Evolutionary conservation across 1,284 basidiomycete genomes (phyloP).

Genomic region (Nidula niveotomentosa): DNA sequence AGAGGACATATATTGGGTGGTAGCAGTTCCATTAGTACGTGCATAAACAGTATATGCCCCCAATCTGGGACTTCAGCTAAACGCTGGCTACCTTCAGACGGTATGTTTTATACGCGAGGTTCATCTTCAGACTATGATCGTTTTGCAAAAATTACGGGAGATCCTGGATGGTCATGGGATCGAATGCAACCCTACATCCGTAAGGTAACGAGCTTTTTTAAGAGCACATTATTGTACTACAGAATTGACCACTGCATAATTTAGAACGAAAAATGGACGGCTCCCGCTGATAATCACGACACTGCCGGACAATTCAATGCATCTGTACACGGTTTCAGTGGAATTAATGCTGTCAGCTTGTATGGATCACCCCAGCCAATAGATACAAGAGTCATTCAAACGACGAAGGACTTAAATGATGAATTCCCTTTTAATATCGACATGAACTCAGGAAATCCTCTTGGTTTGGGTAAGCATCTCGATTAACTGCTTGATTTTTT

Average conservation of each 20-base stretch:
- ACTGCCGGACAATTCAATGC: slow-evolving; percentile 28
- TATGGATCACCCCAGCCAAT: slow-evolving; percentile 26
- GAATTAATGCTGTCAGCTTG: slow-evolving; percentile 31
- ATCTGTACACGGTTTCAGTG: slow-evolving; percentile 26
- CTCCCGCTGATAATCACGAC: slow-evolving; percentile 30
- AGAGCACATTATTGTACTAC: background rate
- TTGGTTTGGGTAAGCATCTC: slow-evolving; percentile 32
- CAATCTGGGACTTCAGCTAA: no score
- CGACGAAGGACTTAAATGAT: slow-evolving; percentile 24
- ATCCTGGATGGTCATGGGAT: slow-evolving; percentile 37
- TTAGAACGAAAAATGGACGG: slow-evolving; percentile 27
- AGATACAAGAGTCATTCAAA: slow-evolving; percentile 28
- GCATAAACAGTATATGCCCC: no score
- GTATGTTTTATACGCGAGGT: background rate
- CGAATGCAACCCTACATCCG: slow-evolving; percentile 23
- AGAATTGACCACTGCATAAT: background rate
- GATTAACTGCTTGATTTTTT: background rate
- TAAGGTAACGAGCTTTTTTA: slow-evolving; percentile 14
- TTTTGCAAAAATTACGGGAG: slow-evolving; percentile 27
- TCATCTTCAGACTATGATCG: slow-evolving; percentile 18
- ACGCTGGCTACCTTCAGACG: no score
- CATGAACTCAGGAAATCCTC: slow-evolving; percentile 31
- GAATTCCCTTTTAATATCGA: slow-evolving; percentile 33
- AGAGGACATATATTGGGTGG: slow-evolving; percentile 12
- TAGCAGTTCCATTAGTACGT: slow-evolving; percentile 14